Evolutionary conservation across 257 asterid genomes (phyloP).

Genomic region (Prunella vulgaris): DNA sequence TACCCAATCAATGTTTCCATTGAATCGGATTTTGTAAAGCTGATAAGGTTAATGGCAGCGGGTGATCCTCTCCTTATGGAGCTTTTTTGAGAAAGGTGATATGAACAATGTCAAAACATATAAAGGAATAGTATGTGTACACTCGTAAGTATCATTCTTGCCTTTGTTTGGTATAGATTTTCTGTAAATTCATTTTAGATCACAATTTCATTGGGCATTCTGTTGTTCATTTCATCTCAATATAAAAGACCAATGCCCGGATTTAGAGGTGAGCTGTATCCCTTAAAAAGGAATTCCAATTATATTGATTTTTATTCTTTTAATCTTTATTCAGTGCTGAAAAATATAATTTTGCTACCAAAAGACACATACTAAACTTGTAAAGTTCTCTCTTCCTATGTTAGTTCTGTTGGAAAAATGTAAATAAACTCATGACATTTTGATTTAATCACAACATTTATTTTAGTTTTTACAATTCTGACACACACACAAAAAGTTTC

Average conservation of each 20-base stretch:
- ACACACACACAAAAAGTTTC: no score
- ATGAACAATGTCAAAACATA: not conserved
- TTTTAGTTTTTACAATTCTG: no score
- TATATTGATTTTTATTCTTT: no score
- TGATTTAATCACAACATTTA: no score
- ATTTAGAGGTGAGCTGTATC: no score
- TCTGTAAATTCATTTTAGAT: not conserved
- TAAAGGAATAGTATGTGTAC: not conserved
- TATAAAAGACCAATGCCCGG: not conserved
- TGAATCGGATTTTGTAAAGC: constrained; percentile 22
- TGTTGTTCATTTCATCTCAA: not conserved
- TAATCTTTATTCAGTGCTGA: not conserved
- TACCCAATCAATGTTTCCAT: constrained; percentile 20
- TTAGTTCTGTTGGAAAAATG: no score
- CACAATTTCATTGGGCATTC: constrained; percentile 2
- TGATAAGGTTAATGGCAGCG: constrained; percentile 28
- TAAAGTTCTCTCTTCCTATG: no score
- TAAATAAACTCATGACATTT: no score
- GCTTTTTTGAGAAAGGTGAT: constrained; percentile 15
- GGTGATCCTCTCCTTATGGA: constrained; percentile 33
- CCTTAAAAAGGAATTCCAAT: not conserved
- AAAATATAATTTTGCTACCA: no score
- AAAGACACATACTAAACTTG: no score
- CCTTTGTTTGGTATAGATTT: not conserved
- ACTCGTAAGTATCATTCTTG: not conserved